Evolutionary conservation across 495 filamentous ascomycete genomes (phyloP), one percentile per base, ranked within the genome.

Genomic region (Chaetomium fimeti): DNA sequence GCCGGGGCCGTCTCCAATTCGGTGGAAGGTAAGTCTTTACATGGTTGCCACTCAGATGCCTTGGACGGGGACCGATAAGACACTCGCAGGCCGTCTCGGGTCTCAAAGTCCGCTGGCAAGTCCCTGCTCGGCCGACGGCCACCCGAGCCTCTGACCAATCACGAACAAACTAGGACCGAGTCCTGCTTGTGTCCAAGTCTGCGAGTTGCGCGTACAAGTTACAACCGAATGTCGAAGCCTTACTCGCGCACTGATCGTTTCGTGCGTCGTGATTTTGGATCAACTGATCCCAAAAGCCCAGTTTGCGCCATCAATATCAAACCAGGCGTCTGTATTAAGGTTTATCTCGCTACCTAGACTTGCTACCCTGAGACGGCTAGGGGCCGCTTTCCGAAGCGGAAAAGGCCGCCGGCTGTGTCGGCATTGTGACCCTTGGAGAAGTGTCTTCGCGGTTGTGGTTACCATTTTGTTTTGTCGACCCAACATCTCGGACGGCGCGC

Each of bases 271-370:
- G 22, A 5, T 28, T 12, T 24, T 51, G 3, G 48, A 51, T 51
- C 47, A 62, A 24, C 42, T 57, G 47, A 7, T 66, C 60, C 67
- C 63, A 69, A 29, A 63, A 9, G 36, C 63, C 63, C 63, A 69
- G 32, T 68, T 56, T 12, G 43, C 48, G 2, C 27, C 20, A 18
- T 55, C 51, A 5, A 60, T 29, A 8, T 58, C 52, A 22, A 48
- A 57, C 15, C 5, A 24, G 27, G 8, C 9, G 13, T 18, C 20
- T 22, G 27, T 1, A 27, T 42, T 5, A 12, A 18, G 15, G 18
- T 13, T 43, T 13, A 18, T 43, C 13, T 13, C 40, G 5, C 40
- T n/a, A n/a, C n/a, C n/a, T 6, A 16, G 5, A 11, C 40, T 16
- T 43, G 13, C 15, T 11, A 13, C 40, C 5, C 40, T 16, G 40